phyloP scores from a whole-genome alignment of 176 grass and related monocot species.

The Secale cereale region DNA sequence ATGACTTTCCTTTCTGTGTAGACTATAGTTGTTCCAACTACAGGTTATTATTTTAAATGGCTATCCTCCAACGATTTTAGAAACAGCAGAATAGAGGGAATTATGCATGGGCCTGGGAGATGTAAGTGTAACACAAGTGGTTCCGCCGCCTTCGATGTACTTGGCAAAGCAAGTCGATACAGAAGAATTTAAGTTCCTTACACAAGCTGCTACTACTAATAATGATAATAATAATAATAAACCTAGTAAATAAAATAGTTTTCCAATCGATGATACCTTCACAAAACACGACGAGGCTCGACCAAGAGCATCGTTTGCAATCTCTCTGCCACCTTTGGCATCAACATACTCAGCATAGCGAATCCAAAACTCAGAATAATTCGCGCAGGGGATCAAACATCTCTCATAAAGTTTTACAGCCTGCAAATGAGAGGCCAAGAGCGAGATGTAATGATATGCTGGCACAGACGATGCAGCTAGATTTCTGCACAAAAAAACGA shows the following conservation, averaged over 20 bases:
- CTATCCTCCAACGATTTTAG: background rate
- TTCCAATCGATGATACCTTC: constrained; percentile 45
- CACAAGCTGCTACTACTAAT: background rate
- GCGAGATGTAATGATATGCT: constrained; percentile 26
- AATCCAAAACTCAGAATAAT: constrained; percentile 94
- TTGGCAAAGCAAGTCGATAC: background rate
- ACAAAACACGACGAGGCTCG: constrained; percentile 72
- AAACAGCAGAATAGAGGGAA: constrained; percentile 7
- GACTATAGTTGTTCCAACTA: background rate
- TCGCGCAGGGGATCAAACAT: constrained; percentile 92
- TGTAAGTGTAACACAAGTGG: constrained; percentile 5
- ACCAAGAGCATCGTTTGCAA: constrained; percentile 70
- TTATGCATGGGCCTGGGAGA: background rate
- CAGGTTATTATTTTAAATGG: background rate
- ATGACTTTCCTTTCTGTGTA: constrained; percentile 5
- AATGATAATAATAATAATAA: constrained; percentile 15
- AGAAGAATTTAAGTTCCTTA: background rate
- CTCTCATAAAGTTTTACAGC: constrained; percentile 93
- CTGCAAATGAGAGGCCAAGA: constrained; percentile 47
- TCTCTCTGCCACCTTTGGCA: constrained; percentile 77
- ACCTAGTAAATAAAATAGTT: background rate
- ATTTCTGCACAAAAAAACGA: background rate
- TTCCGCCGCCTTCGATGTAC: background rate
- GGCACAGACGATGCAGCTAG: constrained; percentile 16
- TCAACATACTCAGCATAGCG: constrained; percentile 84